These are phyloP conservation scores for Amanita rimosa DNA, from an alignment of 768 basidiomycete genomes.

Conservation along the genomic window DNA sequence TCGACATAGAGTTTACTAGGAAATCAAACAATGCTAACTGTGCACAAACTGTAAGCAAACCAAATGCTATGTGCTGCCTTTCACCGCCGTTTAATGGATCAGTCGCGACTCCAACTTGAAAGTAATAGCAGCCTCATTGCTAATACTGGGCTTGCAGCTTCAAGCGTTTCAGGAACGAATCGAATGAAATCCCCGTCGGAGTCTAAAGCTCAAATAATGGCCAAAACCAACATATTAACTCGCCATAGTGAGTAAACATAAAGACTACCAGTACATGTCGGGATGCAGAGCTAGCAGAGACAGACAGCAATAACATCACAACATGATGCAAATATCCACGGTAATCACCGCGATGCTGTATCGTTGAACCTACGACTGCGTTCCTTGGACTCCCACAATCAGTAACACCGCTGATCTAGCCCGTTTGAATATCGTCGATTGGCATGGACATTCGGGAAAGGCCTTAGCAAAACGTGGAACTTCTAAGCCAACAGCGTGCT, in stretches of 20 bases:
- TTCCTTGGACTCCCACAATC: slow-evolving; percentile 3
- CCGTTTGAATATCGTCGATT: background rate
- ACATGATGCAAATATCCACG: no score
- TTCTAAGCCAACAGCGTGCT: background rate
- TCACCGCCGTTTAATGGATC: background rate
- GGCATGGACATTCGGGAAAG: background rate
- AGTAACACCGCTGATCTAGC: background rate
- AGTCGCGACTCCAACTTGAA: background rate
- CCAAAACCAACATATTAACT: no score
- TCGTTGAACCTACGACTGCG: background rate
- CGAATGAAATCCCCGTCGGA: no score
- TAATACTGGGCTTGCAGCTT: no score
- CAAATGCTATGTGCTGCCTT: background rate
- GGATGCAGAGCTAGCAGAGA: no score
- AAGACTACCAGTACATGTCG: no score
- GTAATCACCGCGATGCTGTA: background rate
- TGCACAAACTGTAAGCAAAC: background rate
- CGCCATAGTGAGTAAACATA: no score
- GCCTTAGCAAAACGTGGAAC: background rate
- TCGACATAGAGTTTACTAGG: no score
- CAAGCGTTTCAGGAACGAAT: no score
- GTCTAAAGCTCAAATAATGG: no score
- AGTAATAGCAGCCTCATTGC: background rate
- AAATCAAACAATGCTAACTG: background rate
- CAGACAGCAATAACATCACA: no score